Evolutionary conservation across 768 basidiomycete genomes (phyloP).

Genomic region (Tricholoma matsutake): DNA sequence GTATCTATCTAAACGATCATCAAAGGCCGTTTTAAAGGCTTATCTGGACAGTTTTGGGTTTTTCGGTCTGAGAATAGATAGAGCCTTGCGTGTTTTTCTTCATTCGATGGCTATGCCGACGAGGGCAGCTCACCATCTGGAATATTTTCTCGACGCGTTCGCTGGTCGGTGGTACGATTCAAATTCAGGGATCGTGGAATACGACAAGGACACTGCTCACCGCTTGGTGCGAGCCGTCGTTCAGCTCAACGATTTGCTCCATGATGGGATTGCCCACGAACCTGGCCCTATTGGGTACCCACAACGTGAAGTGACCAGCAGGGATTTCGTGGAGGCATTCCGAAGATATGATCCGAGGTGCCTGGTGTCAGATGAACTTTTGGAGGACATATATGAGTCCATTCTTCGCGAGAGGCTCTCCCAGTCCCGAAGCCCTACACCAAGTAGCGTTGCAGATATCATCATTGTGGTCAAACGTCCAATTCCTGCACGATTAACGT

Average conservation of each 20-base stretch:
- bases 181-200: conserved; percentile 74
- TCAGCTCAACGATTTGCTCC: conserved; percentile 86
- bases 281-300: conserved; percentile 53
- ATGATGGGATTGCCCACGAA: conserved; percentile 66
- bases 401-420: conserved; percentile 68
- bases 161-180: conserved; percentile 89
- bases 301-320: conserved; percentile 58
- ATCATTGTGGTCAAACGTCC: conserved; percentile 69
- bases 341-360: conserved; percentile 69
- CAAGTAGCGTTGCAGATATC: conserved; percentile 43
- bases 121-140: conserved; percentile 41
- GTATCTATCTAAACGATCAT: conserved; percentile 72
- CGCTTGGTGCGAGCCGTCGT: conserved; percentile 78
- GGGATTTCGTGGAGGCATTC: conserved; percentile 85
- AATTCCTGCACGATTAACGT: conserved; percentile 77
- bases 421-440: conserved; percentile 57
- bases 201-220: conserved; percentile 76
- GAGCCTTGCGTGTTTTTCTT: conserved; percentile 86
- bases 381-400: conserved; percentile 78
- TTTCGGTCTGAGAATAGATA: conserved; percentile 77
- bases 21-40: conserved; percentile 72
- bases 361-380: conserved; percentile 68
- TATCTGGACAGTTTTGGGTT: conserved; percentile 91
- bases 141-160: conserved; percentile 80
- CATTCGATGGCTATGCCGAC: conserved; percentile 66